Base-by-base conservation (phyloP, 306 rosid genomes). In the Cercis canadensis region DNA sequence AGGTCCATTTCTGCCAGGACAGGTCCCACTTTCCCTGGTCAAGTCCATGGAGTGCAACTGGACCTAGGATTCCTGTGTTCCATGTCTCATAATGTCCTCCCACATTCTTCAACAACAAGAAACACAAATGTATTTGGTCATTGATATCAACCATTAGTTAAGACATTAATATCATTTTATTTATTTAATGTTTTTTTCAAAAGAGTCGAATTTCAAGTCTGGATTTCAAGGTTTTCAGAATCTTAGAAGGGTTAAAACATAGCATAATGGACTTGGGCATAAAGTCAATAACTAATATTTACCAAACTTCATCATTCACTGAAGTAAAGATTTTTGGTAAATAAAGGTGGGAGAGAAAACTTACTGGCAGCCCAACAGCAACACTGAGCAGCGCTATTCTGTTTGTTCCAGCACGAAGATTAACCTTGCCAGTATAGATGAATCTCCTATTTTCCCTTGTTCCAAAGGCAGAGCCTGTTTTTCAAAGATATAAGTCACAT, bases 1-100 rank as follows among this genome's bases (percentile, higher is more conserved):
- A 95, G 36, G 96, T 95, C 99, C 99, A 95, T 79, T 88, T 89
- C 69, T 88, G 84, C 99, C 97, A 87, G 43, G 97, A 86, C 69
- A 95, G 80, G 83, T 95, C 99, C 93, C 64, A 78, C 64, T 92
- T 95, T 83, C 99, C 97, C 65, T 83, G 92, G 72, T 87, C 85
- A 75, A 95, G 92, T 74, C 99, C 99, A 70, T 78, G 97, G 62
- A 95, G 87, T 46, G 88, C 99, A 70, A 95, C 88, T 44, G 99
- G 99, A 68, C 99, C 99, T 11, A 95, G 92, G 83, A 95, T 95
- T 79, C 99, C 99, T 4, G 99, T 95, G 87, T 75, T 89, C 92
- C 92, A 95, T 46, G 92, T 60, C 90, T 95, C 99, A 36, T 76
- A 95, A 84, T 91, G 97, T 57, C 96, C 99, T 39, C 99, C 99